Percentiles rank a stretch among this genome's conserved stretches.
These are phyloP conservation scores for Mycena capillaripes DNA, from an alignment of 768 basidiomycete genomes.

Conservation along the genomic window DNA sequence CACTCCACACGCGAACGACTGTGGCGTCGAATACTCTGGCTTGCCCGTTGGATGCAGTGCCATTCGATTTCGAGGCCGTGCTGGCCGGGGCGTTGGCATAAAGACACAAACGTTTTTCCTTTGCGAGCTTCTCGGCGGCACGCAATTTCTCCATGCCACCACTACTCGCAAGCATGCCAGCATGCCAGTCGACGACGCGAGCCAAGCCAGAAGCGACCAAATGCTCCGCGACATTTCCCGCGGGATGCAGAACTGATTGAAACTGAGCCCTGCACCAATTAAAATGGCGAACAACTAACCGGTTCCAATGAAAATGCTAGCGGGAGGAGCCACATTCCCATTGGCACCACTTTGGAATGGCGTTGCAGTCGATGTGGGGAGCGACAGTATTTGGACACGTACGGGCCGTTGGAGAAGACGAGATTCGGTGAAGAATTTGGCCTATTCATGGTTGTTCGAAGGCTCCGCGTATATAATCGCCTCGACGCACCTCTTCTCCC, in stretches of 20 bases:
- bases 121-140: slow-evolving; percentile 84
- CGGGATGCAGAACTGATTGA: slow-evolving; percentile 83
- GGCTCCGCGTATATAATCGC: slow-evolving; percentile 22
- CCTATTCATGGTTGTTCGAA: slow-evolving; percentile 58
- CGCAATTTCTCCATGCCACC: slow-evolving; percentile 93
- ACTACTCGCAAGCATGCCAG: slow-evolving; percentile 88
- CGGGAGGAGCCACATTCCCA: slow-evolving; percentile 70
- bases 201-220: slow-evolving; percentile 89
- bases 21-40: slow-evolving; percentile 80
- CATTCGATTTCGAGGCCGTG: slow-evolving; percentile 61
- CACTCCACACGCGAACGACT: slow-evolving; percentile 92
- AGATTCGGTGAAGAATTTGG: slow-evolving; percentile 94
- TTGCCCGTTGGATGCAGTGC: slow-evolving; percentile 57
- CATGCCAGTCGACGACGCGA: slow-evolving; percentile 97
- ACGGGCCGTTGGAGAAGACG: slow-evolving; percentile 86
- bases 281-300: slow-evolving; percentile 56
- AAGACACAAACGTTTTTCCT: slow-evolving; percentile 78
- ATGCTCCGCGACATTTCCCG: slow-evolving; percentile 94
- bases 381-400: slow-evolving; percentile 81
- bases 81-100: slow-evolving; percentile 70
- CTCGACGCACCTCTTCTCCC: slow-evolving; percentile 84
- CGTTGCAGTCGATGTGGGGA: slow-evolving; percentile 83
- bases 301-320: slow-evolving; percentile 91
- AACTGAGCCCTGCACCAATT: slow-evolving; percentile 4
- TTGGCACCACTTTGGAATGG: slow-evolving; percentile 79